These are phyloP conservation scores for Vitis hybrid DNA, from an alignment of 177 flowering plant species.

Conservation along the genomic window DNA sequence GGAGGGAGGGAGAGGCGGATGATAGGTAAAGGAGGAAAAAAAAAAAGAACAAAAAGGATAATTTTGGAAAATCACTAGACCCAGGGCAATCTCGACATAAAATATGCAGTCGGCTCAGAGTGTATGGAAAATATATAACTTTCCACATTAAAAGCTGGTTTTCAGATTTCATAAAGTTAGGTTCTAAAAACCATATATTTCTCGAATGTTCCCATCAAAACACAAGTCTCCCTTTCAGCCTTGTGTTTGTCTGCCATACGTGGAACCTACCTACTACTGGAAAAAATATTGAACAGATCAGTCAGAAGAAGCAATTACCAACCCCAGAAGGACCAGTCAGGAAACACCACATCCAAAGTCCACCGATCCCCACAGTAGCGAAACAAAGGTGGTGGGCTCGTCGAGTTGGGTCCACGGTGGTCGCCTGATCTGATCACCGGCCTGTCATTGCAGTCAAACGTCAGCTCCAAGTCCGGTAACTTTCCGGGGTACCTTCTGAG, in stretches of 20 bases:
- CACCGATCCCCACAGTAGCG: conserved; percentile 32
- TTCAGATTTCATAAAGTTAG: too few species aligned
- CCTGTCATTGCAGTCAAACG: conserved; percentile 42
- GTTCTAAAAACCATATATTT: too few species aligned
- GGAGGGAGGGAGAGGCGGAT: too few species aligned
- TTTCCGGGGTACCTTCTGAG: conserved; percentile 37
- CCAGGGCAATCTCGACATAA: fast-evolving
- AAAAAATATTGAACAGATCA: neutral
- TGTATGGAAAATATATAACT: too few species aligned
- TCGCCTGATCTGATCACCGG: conserved; percentile 26
- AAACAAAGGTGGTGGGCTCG: conserved; percentile 38
- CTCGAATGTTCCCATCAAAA: too few species aligned
- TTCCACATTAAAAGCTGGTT: fast-evolving
- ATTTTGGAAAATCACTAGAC: too few species aligned
- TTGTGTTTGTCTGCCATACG: too few species aligned
- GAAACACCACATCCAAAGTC: conserved; percentile 36
- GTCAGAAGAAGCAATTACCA: conserved; percentile 23
- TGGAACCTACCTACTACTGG: too few species aligned
- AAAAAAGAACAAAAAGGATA: too few species aligned
- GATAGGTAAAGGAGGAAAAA: fast-evolving
- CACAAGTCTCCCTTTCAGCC: too few species aligned
- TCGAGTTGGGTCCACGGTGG: conserved; percentile 9
- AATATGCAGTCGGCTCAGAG: fast-evolving
- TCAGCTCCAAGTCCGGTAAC: conserved; percentile 41
- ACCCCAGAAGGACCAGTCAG: conserved; percentile 55